A percentile compares a stretch with the other conserved stretches of the same genome.
Evolutionary conservation across 345 rosid species (phyloP).

Genomic region (Turritis glabra): DNA sequence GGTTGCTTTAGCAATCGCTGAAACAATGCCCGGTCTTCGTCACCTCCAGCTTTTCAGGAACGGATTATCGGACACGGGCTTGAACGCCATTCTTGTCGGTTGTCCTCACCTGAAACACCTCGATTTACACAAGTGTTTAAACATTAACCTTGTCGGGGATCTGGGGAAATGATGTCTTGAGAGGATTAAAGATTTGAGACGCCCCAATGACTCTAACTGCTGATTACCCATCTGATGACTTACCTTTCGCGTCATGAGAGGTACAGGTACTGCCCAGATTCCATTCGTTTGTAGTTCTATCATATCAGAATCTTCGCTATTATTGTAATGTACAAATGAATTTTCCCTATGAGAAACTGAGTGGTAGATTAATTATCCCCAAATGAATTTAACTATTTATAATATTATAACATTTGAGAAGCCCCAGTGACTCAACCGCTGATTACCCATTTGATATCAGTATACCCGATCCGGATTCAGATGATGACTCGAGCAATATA

Average conservation of each 20-base stretch:
- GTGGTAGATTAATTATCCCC: not conserved
- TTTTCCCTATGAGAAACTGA: not conserved
- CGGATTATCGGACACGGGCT: constrained; percentile 51
- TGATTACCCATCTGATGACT: not conserved
- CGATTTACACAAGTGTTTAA: constrained; percentile 63
- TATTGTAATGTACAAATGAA: not conserved
- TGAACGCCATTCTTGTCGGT: constrained; percentile 57
- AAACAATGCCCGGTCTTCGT: constrained; percentile 51
- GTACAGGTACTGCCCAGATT: not conserved
- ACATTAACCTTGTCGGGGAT: constrained; percentile 44
- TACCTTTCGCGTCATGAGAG: no score
- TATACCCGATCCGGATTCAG: no score
- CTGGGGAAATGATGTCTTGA: constrained; percentile 49
- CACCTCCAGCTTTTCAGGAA: constrained; percentile 59
- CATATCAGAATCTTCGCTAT: not conserved
- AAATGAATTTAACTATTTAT: no score
- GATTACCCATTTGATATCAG: no score
- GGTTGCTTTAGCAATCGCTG: constrained; percentile 58
- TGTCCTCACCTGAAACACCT: constrained; percentile 64
- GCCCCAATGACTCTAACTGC: constrained; percentile 27
- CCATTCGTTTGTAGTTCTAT: no score
- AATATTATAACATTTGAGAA: no score
- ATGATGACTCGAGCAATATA: no score
- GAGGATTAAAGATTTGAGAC: constrained; percentile 44
- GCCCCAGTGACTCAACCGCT: no score